Evolutionary conservation across 768 basidiomycete genomes (phyloP), one percentile per base, ranked within the genome.

Genomic region (Pluteus cervinus): DNA sequence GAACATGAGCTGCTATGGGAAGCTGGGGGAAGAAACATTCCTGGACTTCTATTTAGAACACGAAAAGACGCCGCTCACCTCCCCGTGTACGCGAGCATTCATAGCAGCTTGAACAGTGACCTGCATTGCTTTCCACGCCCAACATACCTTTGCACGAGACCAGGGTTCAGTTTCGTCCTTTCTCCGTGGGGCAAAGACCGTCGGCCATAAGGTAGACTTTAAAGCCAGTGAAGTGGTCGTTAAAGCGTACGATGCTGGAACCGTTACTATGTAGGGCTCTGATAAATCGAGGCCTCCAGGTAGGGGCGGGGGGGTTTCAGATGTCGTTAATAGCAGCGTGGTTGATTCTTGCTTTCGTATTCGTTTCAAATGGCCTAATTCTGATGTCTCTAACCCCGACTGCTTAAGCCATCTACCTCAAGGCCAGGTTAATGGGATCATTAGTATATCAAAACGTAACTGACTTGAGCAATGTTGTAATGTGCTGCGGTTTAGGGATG

Each of bases 191-290:
- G 79, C 68, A 47, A 76, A 89, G 10, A 79, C 61, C 8, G 86
- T 86, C 6, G 94, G 94, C 94, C 94, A 98, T n/a, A 87, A 60
- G 1, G 71, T 56, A 25, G 73, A 71, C 60, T 93, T 92, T 23
- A 77, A 54, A 29, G 58, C 54, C 15, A 89, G 64, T 5, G 90
- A 84, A 10, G 68, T 65, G 1, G 63, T 63, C 0, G 87, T 89
- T 4, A 82, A 62, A 1, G 90, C 89, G 8, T 79, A 68, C 10
- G 71, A 66, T 21, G 63, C 57, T 1, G 93, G 91, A 1, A 92
- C 86, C 1, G 61, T 47, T 8, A 77, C 47, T 10, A 62, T 56
- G 55, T 81, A 83, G 1, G 84, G 83, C 22, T 53, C 41, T 0
- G 67, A 53, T 2, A 81, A 58, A n/a, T 55, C 47, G 1, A 78